phyloP scores from a whole-genome alignment of 768 basidiomycete genomes.

The Ramaria sp. region DNA sequence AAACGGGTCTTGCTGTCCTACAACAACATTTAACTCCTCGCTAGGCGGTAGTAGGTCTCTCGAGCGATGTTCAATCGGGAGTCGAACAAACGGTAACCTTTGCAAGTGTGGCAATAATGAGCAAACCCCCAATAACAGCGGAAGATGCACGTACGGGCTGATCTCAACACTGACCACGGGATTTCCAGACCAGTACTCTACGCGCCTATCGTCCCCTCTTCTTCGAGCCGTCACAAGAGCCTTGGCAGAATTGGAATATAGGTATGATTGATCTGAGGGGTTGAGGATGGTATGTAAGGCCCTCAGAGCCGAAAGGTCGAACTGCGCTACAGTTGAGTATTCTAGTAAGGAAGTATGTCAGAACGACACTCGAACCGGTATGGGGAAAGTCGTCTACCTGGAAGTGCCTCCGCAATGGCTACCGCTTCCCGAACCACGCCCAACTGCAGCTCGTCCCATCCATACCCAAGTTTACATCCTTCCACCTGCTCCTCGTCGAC shows the following conservation, averaged over 20 bases:
- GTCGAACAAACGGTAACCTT: constrained; percentile 60
- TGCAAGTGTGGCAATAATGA: neutral
- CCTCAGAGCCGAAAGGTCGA: constrained; percentile 80
- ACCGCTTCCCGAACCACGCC: constrained; percentile 91
- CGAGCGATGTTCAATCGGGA: constrained; percentile 60
- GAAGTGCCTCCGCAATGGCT: constrained; percentile 81
- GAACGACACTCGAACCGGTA: neutral
- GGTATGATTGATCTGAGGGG: constrained; percentile 67
- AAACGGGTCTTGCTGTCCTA: constrained; percentile 65
- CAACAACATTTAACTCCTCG: constrained; percentile 27
- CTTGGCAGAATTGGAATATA: constrained; percentile 60
- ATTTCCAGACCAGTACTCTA: constrained; percentile 83
- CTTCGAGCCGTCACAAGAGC: constrained; percentile 66
- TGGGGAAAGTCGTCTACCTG: constrained; percentile 41
- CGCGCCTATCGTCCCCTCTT: constrained; percentile 55
- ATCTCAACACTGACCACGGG: constrained; percentile 74
- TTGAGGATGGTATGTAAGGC: constrained; percentile 57
- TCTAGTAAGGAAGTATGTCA: constrained; percentile 34
- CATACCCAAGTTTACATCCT: constrained; percentile 43
- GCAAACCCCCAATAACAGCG: neutral
- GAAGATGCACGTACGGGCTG: constrained; percentile 45
- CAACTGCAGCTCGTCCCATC: constrained; percentile 93
- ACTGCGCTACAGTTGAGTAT: constrained; percentile 73
- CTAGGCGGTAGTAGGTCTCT: constrained; percentile 14
- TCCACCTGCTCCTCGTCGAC: constrained; percentile 34